Percentiles rank a stretch among this genome's conserved stretches.
phyloP scores from a whole-genome alignment of 192 early-diverging fungal genomes.

The Gonapodya sp. region DNA sequence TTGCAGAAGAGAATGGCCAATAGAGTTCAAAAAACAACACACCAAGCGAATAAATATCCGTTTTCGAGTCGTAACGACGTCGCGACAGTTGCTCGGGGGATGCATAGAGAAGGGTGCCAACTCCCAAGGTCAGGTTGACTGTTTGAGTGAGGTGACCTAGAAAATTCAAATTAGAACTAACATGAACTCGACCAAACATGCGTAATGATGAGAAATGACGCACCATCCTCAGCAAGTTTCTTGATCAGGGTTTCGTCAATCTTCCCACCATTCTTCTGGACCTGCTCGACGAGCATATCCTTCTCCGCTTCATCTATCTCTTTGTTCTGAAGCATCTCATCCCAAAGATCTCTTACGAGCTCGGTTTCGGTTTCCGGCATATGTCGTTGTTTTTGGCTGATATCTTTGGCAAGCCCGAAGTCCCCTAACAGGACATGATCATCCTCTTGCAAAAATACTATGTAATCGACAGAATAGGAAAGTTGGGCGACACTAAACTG shows the following conservation, averaged over 20 bases:
- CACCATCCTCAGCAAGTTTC: slow-evolving; percentile 6
- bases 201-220: too few relatives aligned
- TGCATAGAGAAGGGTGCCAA: slow-evolving; percentile 15
- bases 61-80: slow-evolving; percentile 28
- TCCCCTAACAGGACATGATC: slow-evolving; percentile 59
- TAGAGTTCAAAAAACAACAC: slow-evolving; percentile 95
- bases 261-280: not conserved
- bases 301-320: not conserved
- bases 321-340: slow-evolving; percentile 1
- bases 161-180: too few relatives aligned
- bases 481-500: too few relatives aligned
- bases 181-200: too few relatives aligned
- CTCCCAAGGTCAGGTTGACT: slow-evolving; percentile 12
- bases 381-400: slow-evolving; percentile 1
- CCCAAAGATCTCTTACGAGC: not conserved
- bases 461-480: not conserved
- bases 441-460: slow-evolving; percentile 16
- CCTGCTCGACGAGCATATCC: not conserved
- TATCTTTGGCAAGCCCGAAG: slow-evolving; percentile 73
- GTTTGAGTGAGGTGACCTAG: slow-evolving; percentile 2
- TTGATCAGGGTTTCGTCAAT: not conserved
- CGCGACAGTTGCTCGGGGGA: slow-evolving; percentile 17
- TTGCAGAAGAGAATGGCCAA: slow-evolving; percentile 75
- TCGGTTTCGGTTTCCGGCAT: slow-evolving; percentile 7
- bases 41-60: slow-evolving; percentile 91